Evolutionary conservation across 768 basidiomycete species (phyloP), one percentile per base, ranked within the genome.

Genomic region (Mycena galericulata): DNA sequence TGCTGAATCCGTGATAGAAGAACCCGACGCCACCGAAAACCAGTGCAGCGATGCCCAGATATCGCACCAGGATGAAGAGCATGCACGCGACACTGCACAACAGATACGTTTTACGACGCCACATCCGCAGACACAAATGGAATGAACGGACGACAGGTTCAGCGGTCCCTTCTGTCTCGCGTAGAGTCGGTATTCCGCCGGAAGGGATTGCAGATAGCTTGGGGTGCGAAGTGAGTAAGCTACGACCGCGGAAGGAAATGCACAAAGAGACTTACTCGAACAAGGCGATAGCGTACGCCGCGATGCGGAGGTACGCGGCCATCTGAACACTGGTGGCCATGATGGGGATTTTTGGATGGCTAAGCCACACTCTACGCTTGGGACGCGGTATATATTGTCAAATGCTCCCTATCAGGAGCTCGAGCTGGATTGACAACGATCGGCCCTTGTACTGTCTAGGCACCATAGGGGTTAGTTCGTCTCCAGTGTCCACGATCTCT

Each of bases 41-140:
- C n/a, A 67, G 50, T 3, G 65, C n/a, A 1, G 40, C n/a, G 22
- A 71, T n/a, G 3, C 69, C 69, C 14, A 71, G 32, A 17, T 71
- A 71, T 4, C 69, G 69, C 41, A 71, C 69, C 10, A 71, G 29
- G 24, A 71, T 71, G 61, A 71, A 67, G 10, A 71, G 62, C n/a
- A 67, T 71, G 61, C 69, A 71, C 1, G 65, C 69, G 18, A 46
- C 15, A n/a, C 69, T 71, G 41, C 2, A 47, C 7, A 24, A 1
- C 10, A 22, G 17, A 38, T 51, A 17, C 41, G 26, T 53, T 29
- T 41, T 18, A 22, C 3, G 27, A 29, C 50, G 14, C 2, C 24
- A 14, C 24, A 14, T 4, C 27, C 2, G n/a, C 24, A 8, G 8
- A 6, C n/a, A n/a, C n/a, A n/a, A n/a, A n/a, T n/a, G n/a, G 2